phyloP scores from a whole-genome alignment of 805 yeast genomes.

The Kazachstania martiniae region DNA sequence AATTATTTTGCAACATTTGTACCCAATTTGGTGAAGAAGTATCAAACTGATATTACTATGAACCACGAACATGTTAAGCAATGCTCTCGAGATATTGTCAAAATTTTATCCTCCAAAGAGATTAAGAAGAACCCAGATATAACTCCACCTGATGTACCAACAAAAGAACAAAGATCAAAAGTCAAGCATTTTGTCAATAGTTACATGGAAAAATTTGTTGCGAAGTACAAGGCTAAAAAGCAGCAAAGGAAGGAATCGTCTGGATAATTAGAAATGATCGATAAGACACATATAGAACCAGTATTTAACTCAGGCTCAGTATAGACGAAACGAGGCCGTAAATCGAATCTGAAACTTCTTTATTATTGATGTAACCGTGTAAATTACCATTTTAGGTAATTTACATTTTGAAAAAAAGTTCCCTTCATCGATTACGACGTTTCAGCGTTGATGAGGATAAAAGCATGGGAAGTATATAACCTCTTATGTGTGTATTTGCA shows the following conservation, averaged over 20 bases:
- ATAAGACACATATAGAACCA: no score
- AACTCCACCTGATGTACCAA: constrained; percentile 44
- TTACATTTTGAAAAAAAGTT: constrained; percentile 1
- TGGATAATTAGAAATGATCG: no score
- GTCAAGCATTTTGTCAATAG: constrained; percentile 49
- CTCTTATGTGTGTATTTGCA: no score
- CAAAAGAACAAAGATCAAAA: constrained; percentile 56
- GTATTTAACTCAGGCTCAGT: no score
- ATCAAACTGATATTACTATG: constrained; percentile 41
- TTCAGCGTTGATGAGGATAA: not conserved
- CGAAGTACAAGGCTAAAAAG: constrained; percentile 34
- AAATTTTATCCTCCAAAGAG: constrained; percentile 60
- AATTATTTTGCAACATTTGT: constrained; percentile 56
- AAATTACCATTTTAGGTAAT: constrained; percentile 4
- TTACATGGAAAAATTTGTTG: constrained; percentile 58
- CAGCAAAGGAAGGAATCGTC: no score
- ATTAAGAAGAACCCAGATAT: constrained; percentile 24
- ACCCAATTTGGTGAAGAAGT: constrained; percentile 66
- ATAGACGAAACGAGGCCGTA: no score
- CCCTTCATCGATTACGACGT: not conserved
- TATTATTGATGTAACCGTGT: no score
- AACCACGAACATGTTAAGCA: constrained; percentile 66
- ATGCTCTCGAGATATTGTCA: constrained; percentile 71
- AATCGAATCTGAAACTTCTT: no score
- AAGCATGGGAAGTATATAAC: no score